Conservation (phyloP, 2,329 filamentous ascomycete genomes). For the Neobulgaria alba region DNA sequence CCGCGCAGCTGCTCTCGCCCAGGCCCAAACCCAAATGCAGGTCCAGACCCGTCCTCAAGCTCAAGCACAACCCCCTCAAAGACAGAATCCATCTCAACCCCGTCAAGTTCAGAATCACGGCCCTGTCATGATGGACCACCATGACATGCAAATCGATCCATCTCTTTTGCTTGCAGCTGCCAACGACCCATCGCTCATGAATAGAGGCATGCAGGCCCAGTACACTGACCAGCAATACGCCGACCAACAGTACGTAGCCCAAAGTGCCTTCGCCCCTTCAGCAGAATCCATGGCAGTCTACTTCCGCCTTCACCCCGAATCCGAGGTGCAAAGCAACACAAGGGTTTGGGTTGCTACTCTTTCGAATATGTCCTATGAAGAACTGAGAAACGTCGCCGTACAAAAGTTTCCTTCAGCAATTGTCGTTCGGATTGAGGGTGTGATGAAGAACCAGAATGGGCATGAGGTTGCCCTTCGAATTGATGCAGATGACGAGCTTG, state of each 20-base stretch:
- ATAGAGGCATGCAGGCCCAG: conserved; percentile 28
- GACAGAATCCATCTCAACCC: conserved; percentile 16
- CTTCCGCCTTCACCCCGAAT: conserved; percentile 60
- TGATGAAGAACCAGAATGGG: conserved; percentile 46
- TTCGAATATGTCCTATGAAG: conserved; percentile 43
- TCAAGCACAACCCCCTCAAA: conserved; percentile 12
- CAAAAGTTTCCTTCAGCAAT: conserved; percentile 51
- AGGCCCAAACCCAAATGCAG: conserved; percentile 26
- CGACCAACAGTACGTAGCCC: conserved; percentile 33
- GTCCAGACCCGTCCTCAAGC: conserved; percentile 13
- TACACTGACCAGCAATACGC: conserved; percentile 28
- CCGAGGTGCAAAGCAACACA: conserved; percentile 40
- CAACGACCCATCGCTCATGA: conserved; percentile 28
- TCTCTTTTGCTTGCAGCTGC: conserved; percentile 48
- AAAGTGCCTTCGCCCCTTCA: conserved; percentile 3
- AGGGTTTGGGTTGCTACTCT: conserved; percentile 62
- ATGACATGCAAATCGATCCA: conserved; percentile 54
- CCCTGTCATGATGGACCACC: conserved; percentile 31
- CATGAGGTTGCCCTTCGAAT: conserved; percentile 56
- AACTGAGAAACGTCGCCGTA: conserved; percentile 53
- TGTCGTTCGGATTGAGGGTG: conserved; percentile 55
- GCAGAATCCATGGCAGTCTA: conserved; percentile 48
- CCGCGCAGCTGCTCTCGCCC: conserved; percentile 23
- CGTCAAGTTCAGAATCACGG: conserved; percentile 8
- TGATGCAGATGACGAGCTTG: conserved; percentile 62